Evolutionary conservation across 164 flowering plant genomes (phyloP), one percentile per base, ranked within the genome.

Genomic region (Sextonia rubra): DNA sequence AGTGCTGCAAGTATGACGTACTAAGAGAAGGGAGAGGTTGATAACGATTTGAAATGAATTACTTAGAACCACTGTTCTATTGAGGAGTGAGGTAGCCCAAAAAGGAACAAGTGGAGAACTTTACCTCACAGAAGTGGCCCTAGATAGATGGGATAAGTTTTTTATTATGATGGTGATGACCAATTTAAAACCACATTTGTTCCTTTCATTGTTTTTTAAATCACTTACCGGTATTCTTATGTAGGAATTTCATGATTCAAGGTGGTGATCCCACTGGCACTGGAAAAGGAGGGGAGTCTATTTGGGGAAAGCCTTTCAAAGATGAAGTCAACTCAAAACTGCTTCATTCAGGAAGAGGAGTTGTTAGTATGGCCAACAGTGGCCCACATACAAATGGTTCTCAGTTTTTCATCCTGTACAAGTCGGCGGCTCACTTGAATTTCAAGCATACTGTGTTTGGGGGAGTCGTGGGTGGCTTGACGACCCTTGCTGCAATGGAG

Each of bases 191-290:
- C 17, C n/a, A 52, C n/a, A 52, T 15, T 20, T 52, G 4, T 52
- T 62, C 0, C 64, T 37, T 56, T 22, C 12, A 24, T 66, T 25
- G 32, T 49, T 58, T 55, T 64, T 23, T 68, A 23, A 67, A 27
- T 47, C 49, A 14, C 63, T 68, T 55, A 47, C 47, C 68, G 0
- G 75, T 18, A 24, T 24, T 12, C 56, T 55, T 65, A 7, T 83
- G 77, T 66, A 93, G 98, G 84, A 93, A 93, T 80, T 95, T 95
- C 74, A 91, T 93, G 99, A 95, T 95, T 82, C 99, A 95, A 88
- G 98, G 99, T 73, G 98, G 98, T 82, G 99, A 95, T 78, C 99
- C 99, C 20, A 91, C 98, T 80, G 98, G 97, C 49, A 93, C 96
- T 30, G 98, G 99, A 68, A 88, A 29, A 76, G 97, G 98, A 32